A percentile compares a stretch with the other conserved stretches of the same genome.
Conservation (phyloP, 495 filamentous ascomycete genomes). For the Trichoderma asperelloides region DNA sequence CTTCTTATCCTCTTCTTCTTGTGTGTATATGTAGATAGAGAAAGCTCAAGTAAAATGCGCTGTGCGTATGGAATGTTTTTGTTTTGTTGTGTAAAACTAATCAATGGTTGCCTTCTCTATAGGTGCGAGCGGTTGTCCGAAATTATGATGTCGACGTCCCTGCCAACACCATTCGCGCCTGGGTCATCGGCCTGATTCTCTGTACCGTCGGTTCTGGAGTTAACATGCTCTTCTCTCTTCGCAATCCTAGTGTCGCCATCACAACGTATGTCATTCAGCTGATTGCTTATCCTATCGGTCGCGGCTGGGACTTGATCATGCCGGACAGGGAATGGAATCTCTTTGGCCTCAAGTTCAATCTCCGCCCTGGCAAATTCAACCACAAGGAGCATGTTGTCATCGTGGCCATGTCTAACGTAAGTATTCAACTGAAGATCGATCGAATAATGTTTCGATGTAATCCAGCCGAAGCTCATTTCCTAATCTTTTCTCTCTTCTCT, state of each 20-base stretch:
- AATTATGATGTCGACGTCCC: constrained; percentile 60
- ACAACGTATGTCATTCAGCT: constrained; percentile 62
- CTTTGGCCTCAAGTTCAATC: constrained; percentile 49
- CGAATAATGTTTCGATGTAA: not conserved
- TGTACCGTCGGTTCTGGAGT: constrained; percentile 58
- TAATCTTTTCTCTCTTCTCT: not conserved
- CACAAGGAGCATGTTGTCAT: constrained; percentile 74
- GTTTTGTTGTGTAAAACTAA: not conserved
- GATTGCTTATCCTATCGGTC: constrained; percentile 59
- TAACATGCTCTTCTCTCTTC: constrained; percentile 63
- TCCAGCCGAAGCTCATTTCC: not conserved
- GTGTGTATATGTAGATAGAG: constrained; percentile 6
- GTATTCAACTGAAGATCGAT: not conserved
- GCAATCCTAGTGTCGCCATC: constrained; percentile 55
- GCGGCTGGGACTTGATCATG: constrained; percentile 43
- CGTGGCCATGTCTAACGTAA: constrained; percentile 61
- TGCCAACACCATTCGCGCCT: constrained; percentile 62
- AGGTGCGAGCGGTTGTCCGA: constrained; percentile 53
- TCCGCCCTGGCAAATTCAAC: constrained; percentile 68
- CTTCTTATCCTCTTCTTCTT: constrained; percentile 6
- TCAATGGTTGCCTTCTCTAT: constrained; percentile 21
- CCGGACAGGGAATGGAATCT: constrained; percentile 51
- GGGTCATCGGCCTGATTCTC: constrained; percentile 57
- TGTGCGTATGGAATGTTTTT: not conserved
- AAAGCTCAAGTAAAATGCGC: constrained; percentile 16